These are phyloP conservation scores for Globisporangium cylindrosporum DNA, from an alignment of 352 stramenopile species.

Conservation along the genomic window DNA sequence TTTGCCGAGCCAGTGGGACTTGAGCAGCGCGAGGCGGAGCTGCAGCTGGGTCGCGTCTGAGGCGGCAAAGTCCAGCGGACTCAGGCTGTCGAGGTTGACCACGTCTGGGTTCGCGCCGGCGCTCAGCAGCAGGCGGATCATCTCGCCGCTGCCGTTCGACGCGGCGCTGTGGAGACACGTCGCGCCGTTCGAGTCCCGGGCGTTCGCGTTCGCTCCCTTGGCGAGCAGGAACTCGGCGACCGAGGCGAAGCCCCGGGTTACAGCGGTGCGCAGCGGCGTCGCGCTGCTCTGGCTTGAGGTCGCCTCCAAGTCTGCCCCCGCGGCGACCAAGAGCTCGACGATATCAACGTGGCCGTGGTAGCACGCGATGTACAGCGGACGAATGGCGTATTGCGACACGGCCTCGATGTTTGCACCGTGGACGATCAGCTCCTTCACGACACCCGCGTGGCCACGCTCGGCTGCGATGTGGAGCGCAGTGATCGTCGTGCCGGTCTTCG, in stretches of 20 bases:
- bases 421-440: slow-evolving; percentile 37
- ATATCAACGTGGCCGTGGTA: slow-evolving; percentile 50
- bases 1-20: slow-evolving; percentile 50
- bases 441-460: slow-evolving; percentile 38
- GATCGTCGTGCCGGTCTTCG: slow-evolving; percentile 39
- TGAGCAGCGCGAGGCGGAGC: slow-evolving; percentile 46
- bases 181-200: slow-evolving; percentile 36
- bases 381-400: slow-evolving; percentile 37
- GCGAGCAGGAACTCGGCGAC: slow-evolving; percentile 41
- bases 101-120: slow-evolving; percentile 37
- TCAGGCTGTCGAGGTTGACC: slow-evolving; percentile 31
- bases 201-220: slow-evolving; percentile 40
- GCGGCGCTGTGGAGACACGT: slow-evolving; percentile 51
- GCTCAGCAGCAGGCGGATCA: slow-evolving; percentile 37
- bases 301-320: slow-evolving; percentile 40
- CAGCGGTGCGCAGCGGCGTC: slow-evolving; percentile 44
- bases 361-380: slow-evolving; percentile 43
- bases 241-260: slow-evolving; percentile 32
- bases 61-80: slow-evolving; percentile 40
- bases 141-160: slow-evolving; percentile 35
- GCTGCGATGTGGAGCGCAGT: slow-evolving; percentile 56
- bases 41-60: slow-evolving; percentile 46
- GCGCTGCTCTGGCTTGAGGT: slow-evolving; percentile 40
- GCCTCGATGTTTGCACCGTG: slow-evolving; percentile 46
- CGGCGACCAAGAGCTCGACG: slow-evolving; percentile 36